Conservation (phyloP, 257 asterid genomes). For the Penstemon newberryi region DNA sequence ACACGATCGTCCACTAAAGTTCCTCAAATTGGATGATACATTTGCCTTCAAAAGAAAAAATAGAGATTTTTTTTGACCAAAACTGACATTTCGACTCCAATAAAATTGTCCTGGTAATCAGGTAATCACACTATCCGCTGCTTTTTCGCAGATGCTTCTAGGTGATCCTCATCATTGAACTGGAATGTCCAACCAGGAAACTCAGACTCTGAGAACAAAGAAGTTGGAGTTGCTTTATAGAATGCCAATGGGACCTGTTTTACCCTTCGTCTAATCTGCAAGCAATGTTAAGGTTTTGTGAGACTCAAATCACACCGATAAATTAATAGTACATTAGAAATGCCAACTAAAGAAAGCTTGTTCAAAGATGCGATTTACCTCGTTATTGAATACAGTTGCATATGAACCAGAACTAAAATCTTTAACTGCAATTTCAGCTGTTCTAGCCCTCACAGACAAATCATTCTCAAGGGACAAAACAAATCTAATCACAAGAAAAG, state of each 20-base stretch:
- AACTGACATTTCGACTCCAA: no score
- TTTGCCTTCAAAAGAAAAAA: background rate
- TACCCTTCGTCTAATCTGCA: constrained; percentile 83
- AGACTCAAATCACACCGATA: background rate
- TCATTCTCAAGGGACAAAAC: constrained; percentile 77
- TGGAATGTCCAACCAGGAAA: constrained; percentile 87
- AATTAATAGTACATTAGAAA: no score
- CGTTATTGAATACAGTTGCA: constrained; percentile 70
- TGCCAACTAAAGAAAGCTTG: background rate
- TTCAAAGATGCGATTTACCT: constrained; percentile 45
- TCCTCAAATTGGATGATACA: background rate
- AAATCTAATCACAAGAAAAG: constrained; percentile 48
- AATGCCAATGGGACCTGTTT: constrained; percentile 91
- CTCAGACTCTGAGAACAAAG: constrained; percentile 52
- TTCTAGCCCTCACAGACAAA: constrained; percentile 69
- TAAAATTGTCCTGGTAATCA: no score
- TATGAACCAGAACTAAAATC: constrained; percentile 90
- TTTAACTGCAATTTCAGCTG: constrained; percentile 73
- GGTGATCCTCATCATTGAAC: constrained; percentile 25
- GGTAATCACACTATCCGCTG: no score
- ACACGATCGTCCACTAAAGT: background rate
- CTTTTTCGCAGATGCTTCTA: no score
- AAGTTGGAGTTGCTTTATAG: constrained; percentile 71
- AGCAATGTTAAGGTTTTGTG: constrained; percentile 7
- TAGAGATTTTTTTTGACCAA: no score